Evolutionary conservation across 2,329 filamentous ascomycete species (phyloP), one percentile per base, ranked within the genome.

Genomic region (Fusarium sp.): DNA sequence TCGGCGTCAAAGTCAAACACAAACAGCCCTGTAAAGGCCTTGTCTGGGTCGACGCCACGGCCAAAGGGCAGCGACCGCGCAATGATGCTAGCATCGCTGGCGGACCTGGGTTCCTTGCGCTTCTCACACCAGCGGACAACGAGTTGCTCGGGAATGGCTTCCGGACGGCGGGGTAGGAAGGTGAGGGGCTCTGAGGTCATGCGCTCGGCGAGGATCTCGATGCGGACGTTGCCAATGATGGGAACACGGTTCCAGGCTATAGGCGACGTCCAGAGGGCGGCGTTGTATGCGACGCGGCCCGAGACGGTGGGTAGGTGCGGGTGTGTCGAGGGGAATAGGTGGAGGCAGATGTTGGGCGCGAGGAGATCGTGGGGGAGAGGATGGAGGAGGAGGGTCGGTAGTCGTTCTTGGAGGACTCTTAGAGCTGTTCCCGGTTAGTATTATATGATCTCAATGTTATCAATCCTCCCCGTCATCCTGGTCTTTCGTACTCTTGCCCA

Each of bases 211-310:
- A 97, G 84, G 62, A 99, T 97, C 77, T 94, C 92, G 13, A 99
- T 89, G 76, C 92, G 92, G 52, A 98, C 94, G 79, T 98, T 97
- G 75, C 96, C 95, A 35, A 98, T 89, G 22, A 98, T 90, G 3
- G 97, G 97, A 1, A 99, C 89, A 31, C 94, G 91, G 79, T 97
- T 97, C 97, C 97, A 99, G 33, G 95, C 96, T 61, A 99, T 93
- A 0, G 97, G 97, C 0, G 95, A 95, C 1, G 97, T 98, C 95
- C 95, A 98, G 41, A 99, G 87, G 4, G 97, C 97, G 20, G 97
- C 96, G 39, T 93, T 93, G 82, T 99, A 99, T 57, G 95, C 93
- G 39, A 98, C 93, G 56, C 94, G 91, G 62, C 97, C 97, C 31
- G 94, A 94, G 45, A 98, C 97, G n/a, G 92, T 93, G 37, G 97